These are phyloP conservation scores for Saturnispora bothae DNA, from an alignment of 805 yeast genomes.

Conservation along the genomic window DNA sequence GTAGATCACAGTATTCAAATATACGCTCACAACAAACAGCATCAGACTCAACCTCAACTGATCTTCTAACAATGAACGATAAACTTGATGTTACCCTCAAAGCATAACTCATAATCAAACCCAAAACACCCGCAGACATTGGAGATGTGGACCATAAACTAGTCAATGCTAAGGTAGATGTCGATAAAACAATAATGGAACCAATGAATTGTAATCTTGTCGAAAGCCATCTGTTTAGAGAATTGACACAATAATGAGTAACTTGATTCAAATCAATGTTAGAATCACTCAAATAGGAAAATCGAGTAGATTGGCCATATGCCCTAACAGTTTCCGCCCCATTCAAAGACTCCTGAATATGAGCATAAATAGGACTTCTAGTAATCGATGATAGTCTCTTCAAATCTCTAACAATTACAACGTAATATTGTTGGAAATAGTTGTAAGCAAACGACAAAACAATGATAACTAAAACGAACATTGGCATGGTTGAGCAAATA, in stretches of 20 bases:
- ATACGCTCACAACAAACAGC: constrained; percentile 85
- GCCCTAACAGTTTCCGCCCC: constrained; percentile 78
- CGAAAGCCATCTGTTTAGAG: constrained; percentile 57
- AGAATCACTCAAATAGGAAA: constrained; percentile 41
- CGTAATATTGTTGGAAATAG: constrained; percentile 62
- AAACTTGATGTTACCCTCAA: constrained; percentile 44
- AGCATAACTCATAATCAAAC: constrained; percentile 56
- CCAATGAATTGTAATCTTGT: constrained; percentile 54
- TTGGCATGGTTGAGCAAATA: constrained; percentile 45
- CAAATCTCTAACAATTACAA: constrained; percentile 64
- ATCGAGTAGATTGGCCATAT: constrained; percentile 55
- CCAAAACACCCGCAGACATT: constrained; percentile 49
- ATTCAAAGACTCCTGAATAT: constrained; percentile 67
- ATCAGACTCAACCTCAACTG: constrained; percentile 55
- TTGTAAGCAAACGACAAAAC: constrained; percentile 45
- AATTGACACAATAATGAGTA: constrained; percentile 39
- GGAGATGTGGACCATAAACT: constrained; percentile 31
- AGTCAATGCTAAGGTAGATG: constrained; percentile 38
- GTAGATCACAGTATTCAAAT: constrained; percentile 70
- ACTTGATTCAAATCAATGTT: constrained; percentile 40
- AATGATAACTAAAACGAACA: constrained; percentile 37
- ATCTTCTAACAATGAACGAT: constrained; percentile 45
- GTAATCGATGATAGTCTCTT: constrained; percentile 63
- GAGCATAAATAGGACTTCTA: constrained; percentile 70
- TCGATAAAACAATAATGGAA: constrained; percentile 39